Evolutionary conservation across 1,139 yeast species (phyloP), one percentile per base, ranked within the genome.

Genomic region (Candida tunisiensis): DNA sequence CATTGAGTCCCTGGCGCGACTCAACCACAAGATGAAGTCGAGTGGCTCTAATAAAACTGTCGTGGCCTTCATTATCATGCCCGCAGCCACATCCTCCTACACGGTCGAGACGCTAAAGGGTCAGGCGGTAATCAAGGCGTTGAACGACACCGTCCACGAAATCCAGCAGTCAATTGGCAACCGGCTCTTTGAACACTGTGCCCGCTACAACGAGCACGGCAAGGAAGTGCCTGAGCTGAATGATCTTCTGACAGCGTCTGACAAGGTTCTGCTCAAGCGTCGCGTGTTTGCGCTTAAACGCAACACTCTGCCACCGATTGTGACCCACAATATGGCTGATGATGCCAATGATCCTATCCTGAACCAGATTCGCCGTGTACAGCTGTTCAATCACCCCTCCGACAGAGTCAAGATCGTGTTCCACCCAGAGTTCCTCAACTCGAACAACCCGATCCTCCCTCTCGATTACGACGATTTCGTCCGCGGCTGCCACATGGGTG

Each of bases 21-120:
- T 88, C 47, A 88, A 88, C 55, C 88, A 85, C 51, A 67, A 72
- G 37, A 67, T 88, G 47, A 83, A 88, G 57, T 74, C 70, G 36
- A 53, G 71, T 6, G 83, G 82, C 22, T 78, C 93, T 9, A 79
- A 78, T 43, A 77, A 74, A 62, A 88, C 96, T 0, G 91, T 88
- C 19, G 95, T 88, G 26, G 96, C 96, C n/a, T 88, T 88, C 50
- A 80, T 88, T 44, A 85, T 88, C 51, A 88, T 88, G 98, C 98
- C 98, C 2, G 96, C 95, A 13, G 71, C 74, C 31, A 85, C 93
- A 32, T 75, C 75, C 43, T 83, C 95, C 1, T 88, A 83, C 55
- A 88, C 96, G 2, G 93, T 83, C 23, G 98, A 88, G 50, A 88
- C 96, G 11, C 66, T 88, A 45, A 79, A 78, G 58, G 94, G 95